These are phyloP conservation scores for Malassezia yamatoensis DNA, from an alignment of 1,284 basidiomycete species.

Conservation along the genomic window DNA sequence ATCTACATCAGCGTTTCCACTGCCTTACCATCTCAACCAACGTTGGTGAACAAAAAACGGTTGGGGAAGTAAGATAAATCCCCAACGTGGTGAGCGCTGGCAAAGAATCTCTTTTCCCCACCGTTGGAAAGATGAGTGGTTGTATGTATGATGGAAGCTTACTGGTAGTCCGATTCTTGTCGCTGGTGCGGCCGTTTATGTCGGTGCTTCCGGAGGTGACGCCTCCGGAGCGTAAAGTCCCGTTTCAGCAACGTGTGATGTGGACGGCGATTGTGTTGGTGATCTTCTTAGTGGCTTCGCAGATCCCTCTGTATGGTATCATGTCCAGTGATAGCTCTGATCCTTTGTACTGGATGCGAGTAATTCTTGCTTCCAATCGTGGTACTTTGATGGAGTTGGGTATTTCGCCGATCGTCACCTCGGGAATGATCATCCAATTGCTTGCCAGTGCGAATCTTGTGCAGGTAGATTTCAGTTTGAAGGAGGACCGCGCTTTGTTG, in stretches of 20 bases:
- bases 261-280: conserved; percentile 48
- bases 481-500: conserved; percentile 92
- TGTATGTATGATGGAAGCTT: conserved; percentile 10
- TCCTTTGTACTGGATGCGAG: conserved; percentile 98
- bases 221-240: conserved; percentile 46
- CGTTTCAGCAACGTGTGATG: conserved; percentile 44
- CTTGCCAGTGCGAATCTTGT: conserved; percentile 93
- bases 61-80: not conserved
- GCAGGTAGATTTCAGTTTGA: conserved; percentile 91
- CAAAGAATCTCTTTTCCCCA: conserved; percentile 9
- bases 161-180: conserved; percentile 41
- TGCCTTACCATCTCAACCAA: conserved; percentile 8
- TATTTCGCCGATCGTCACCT: conserved; percentile 89
- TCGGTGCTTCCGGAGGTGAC: conserved; percentile 47
- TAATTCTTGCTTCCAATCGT: conserved; percentile 93
- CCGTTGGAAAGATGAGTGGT: conserved; percentile 16
- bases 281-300: conserved; percentile 46
- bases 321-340: conserved; percentile 53
- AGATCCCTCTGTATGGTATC: conserved; percentile 47
- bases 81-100: conserved; percentile 8
- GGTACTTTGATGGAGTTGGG: conserved; percentile 99
- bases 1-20: conserved; percentile 22
- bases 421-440: conserved; percentile 98
- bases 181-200: conserved; percentile 48
- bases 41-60: not conserved